These are phyloP conservation scores for Adansonia grandidieri DNA, from an alignment of 441 rosid species.

Conservation along the genomic window DNA sequence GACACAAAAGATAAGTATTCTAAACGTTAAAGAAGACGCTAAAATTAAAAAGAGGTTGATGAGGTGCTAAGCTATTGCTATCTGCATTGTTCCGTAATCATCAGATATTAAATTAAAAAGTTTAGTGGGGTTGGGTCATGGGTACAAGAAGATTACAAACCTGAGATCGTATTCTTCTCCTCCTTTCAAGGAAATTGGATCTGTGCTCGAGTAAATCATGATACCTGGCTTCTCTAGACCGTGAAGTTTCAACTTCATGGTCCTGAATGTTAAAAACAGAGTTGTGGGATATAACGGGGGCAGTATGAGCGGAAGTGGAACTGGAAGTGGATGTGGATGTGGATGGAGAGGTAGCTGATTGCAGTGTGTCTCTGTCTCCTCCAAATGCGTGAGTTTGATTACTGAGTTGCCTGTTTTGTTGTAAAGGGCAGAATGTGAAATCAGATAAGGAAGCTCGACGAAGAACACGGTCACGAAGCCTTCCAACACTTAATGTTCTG, in stretches of 20 bases:
- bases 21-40: neutral
- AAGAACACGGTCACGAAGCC: conserved; percentile 97
- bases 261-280: conserved; percentile 57
- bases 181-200: conserved; percentile 84
- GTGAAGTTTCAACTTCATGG: conserved; percentile 62
- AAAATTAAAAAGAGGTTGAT: neutral
- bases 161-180: conserved; percentile 98
- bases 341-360: conserved; percentile 44
- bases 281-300: conserved; percentile 46
- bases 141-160: conserved; percentile 45
- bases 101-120: neutral
- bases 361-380: conserved; percentile 39
- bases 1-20: neutral
- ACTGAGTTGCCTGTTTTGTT: conserved; percentile 52
- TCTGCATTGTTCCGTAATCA: neutral
- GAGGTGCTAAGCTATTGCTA: neutral
- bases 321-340: conserved; percentile 35
- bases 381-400: conserved; percentile 41
- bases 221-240: conserved; percentile 77
- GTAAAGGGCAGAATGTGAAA: conserved; percentile 54
- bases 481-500: conserved; percentile 91
- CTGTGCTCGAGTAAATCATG: conserved; percentile 83
- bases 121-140: neutral
- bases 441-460: conserved; percentile 78
- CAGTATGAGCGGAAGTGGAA: conserved; percentile 36